Percentiles rank a stretch among this genome's conserved stretches.
phyloP scores from a whole-genome alignment of 2,329 filamentous ascomycete species.

The Apiospora hydei region DNA sequence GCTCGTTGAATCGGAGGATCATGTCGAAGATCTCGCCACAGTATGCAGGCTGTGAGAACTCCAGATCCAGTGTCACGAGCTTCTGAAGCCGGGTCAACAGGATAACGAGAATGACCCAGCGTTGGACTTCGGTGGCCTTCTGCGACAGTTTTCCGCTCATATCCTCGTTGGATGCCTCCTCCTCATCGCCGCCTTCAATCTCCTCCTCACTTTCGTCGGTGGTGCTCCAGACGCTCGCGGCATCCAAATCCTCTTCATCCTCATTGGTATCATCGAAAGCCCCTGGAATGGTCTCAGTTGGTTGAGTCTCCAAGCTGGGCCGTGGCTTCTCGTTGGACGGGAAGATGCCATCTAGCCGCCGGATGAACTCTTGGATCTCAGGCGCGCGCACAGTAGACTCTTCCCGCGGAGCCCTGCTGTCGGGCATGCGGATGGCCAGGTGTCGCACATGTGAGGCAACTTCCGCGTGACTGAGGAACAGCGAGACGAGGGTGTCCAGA shows the following conservation, averaged over 20 bases:
- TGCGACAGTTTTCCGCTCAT: conserved; percentile 18
- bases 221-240: conserved; percentile 23
- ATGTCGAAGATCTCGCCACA: conserved; percentile 20
- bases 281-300: not conserved
- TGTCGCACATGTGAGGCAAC: conserved; percentile 23
- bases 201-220: conserved; percentile 26
- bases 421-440: conserved; percentile 23
- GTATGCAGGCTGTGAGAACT: conserved; percentile 2
- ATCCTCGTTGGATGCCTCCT: conserved; percentile 18
- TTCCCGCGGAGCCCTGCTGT: not conserved
- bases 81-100: conserved; percentile 24
- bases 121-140: conserved; percentile 10
- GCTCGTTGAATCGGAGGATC: conserved; percentile 23
- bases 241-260: not conserved
- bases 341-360: conserved; percentile 1
- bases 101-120: conserved; percentile 24
- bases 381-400: not conserved
- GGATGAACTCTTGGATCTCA: conserved; percentile 9
- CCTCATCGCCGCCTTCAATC: conserved; percentile 6
- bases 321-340: conserved; percentile 3
- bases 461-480: conserved; percentile 23
- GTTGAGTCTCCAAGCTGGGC: not conserved
- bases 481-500: conserved; percentile 13
- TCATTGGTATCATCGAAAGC: not conserved
- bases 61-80: conserved; percentile 25